Evolutionary conservation across 192 early-diverging fungal species (phyloP).

Genomic region (Coemansia sp.): DNA sequence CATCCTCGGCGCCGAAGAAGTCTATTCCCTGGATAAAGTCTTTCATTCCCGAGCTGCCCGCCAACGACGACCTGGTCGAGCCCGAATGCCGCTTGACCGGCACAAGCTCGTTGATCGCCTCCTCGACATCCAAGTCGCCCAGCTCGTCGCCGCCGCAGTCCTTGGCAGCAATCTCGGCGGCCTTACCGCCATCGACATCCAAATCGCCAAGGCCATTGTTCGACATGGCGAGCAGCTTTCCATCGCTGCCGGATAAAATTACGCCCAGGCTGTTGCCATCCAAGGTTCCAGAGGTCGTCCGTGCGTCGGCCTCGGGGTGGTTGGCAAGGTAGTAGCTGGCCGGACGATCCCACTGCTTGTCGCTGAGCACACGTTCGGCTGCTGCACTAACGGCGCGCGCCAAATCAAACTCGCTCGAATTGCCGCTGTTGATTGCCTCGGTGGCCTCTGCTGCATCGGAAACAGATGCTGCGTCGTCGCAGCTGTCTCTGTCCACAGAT

Average conservation of each 20-base stretch:
- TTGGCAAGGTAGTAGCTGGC: conserved; percentile 30
- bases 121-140: conserved; percentile 17
- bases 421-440: not conserved
- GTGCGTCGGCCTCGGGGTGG: not conserved
- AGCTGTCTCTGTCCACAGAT: not conserved
- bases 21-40: conserved; percentile 45
- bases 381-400: conserved; percentile 43
- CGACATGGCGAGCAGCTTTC: not conserved
- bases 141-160: not conserved
- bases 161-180: not conserved
- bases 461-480: not conserved
- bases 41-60: conserved; percentile 9
- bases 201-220: not conserved
- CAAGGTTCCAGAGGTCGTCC: not conserved
- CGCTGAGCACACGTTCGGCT: conserved; percentile 44
- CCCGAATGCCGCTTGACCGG: conserved; percentile 12
- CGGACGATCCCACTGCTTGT: conserved; percentile 49
- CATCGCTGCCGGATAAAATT: too few relatives aligned
- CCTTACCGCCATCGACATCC: not conserved
- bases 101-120: conserved; percentile 36
- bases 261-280: not conserved
- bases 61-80: conserved; percentile 3
- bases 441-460: not conserved
- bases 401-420: conserved; percentile 29
- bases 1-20: conserved; percentile 24